Conservation (phyloP, 805 yeast species). For the Pichia insulana region DNA sequence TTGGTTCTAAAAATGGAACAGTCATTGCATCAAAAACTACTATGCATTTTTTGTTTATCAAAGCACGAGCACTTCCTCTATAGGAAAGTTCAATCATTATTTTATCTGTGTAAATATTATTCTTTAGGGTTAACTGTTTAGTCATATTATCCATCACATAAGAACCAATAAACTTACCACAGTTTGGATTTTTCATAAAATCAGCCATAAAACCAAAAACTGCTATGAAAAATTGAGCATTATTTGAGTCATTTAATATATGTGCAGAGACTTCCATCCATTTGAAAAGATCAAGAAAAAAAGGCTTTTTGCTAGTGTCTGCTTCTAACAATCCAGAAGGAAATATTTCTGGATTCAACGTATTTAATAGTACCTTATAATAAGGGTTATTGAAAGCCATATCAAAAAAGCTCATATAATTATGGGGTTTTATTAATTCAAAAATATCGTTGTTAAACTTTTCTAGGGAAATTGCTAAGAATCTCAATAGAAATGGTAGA, state of each 20-base stretch:
- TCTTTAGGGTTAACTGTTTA: conserved; percentile 14
- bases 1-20: conserved; percentile 7
- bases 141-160: conserved; percentile 20
- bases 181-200: conserved; percentile 15
- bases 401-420: conserved; percentile 50
- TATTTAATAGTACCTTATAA: conserved; percentile 31
- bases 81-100: conserved; percentile 28
- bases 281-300: conserved; percentile 37
- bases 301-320: conserved; percentile 14
- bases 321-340: conserved; percentile 3
- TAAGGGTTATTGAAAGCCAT: conserved; percentile 48
- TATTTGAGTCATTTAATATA: conserved; percentile 39
- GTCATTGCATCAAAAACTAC: conserved; percentile 21
- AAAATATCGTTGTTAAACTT: conserved; percentile 43
- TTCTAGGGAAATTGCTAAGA: conserved; percentile 36
- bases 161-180: conserved; percentile 19
- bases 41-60: conserved; percentile 37
- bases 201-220: conserved; percentile 41
- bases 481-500: conserved; percentile 47
- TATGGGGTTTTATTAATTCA: conserved; percentile 43
- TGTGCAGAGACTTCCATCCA: conserved; percentile 43
- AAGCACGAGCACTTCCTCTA: conserved; percentile 39
- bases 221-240: conserved; percentile 44
- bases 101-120: conserved; percentile 17
- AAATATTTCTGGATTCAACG: conserved; percentile 9